Evolutionary conservation across 345 rosid species (phyloP).

Genomic region (Excoecaria agallocha): DNA sequence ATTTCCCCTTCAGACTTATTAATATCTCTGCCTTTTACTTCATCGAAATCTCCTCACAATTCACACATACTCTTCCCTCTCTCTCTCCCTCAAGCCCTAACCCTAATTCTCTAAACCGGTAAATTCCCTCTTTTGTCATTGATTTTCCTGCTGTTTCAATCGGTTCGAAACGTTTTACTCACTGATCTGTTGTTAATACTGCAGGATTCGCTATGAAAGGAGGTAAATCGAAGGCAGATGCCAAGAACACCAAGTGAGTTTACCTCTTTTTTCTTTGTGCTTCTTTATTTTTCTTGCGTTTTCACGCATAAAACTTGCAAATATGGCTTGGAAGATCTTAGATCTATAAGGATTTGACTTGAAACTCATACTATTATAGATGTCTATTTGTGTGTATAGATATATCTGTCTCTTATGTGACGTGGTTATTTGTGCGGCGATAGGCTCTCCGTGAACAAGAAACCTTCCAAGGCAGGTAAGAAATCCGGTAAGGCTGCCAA

Average conservation of each 20-base stretch:
- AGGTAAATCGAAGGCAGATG: conserved; percentile 74
- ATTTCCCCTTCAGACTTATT: conserved; percentile 40
- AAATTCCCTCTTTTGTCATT: not conserved
- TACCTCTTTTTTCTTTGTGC: not conserved
- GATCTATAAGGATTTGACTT: conserved; percentile 25
- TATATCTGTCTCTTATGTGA: conserved; percentile 14
- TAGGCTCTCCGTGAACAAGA: conserved; percentile 84
- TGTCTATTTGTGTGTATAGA: not conserved
- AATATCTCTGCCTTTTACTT: conserved; percentile 42
- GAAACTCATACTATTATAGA: not conserved
- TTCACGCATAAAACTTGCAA: not conserved
- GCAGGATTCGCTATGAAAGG: conserved; percentile 85
- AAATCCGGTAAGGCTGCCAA: conserved; percentile 40
- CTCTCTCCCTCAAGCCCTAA: conserved; percentile 25
- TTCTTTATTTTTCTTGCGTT: not conserved
- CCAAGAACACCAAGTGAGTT: conserved; percentile 71
- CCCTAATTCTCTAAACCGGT: conserved; percentile 27
- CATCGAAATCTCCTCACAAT: not conserved
- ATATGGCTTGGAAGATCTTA: conserved; percentile 22
- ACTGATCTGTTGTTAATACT: conserved; percentile 24
- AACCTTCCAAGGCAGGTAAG: conserved; percentile 40
- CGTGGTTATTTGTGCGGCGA: conserved; percentile 15
- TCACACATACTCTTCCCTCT: conserved; percentile 5
- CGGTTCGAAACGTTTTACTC: conserved; percentile 18
- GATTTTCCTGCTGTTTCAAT: conserved; percentile 1